A percentile compares a stretch with the other conserved stretches of the same genome.
These are phyloP conservation scores for Mucor racemosus DNA, from an alignment of 371 early-diverging fungal genomes.

Conservation along the genomic window DNA sequence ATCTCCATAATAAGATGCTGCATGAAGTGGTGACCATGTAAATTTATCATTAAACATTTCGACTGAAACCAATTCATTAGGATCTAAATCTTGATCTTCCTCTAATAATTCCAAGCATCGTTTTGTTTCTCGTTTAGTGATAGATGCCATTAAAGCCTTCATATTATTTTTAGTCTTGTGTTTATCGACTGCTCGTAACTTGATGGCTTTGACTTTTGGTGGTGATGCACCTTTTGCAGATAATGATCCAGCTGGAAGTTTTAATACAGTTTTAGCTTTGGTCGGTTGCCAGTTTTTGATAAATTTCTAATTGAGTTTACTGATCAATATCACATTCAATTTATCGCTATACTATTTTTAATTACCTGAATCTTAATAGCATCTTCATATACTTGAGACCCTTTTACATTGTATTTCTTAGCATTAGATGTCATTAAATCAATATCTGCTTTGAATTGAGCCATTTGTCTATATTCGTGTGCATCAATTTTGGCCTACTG, in stretches of 20 bases:
- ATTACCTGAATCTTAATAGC: slow-evolving; percentile 68
- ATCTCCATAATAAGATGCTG: slow-evolving; percentile 83
- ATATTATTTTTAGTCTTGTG: slow-evolving; percentile 21
- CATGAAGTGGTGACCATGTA: slow-evolving; percentile 90
- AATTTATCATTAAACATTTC: slow-evolving; percentile 71
- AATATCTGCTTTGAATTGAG: slow-evolving; percentile 68
- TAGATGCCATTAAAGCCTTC: slow-evolving; percentile 34
- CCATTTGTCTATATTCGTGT: slow-evolving; percentile 57
- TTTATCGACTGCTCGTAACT: slow-evolving; percentile 45
- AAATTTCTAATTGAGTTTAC: slow-evolving; percentile 33
- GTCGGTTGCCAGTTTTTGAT: slow-evolving; percentile 37
- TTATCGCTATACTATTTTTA: neutral
- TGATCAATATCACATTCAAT: neutral
- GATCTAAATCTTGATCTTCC: slow-evolving; percentile 43
- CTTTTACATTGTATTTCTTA: slow-evolving; percentile 77
- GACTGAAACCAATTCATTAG: slow-evolving; percentile 58
- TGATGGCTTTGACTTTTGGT: slow-evolving; percentile 44
- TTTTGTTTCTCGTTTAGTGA: slow-evolving; percentile 36
- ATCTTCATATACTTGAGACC: slow-evolving; percentile 78
- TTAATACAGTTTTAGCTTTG: slow-evolving; percentile 34
- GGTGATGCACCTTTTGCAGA: slow-evolving; percentile 8
- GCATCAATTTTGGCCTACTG: slow-evolving; percentile 49
- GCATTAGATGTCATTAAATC: slow-evolving; percentile 81
- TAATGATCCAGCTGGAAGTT: slow-evolving; percentile 37
- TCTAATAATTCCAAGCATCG: slow-evolving; percentile 39